Evolutionary conservation across 345 rosid species (phyloP).

Genomic region (Clausena lansium): DNA sequence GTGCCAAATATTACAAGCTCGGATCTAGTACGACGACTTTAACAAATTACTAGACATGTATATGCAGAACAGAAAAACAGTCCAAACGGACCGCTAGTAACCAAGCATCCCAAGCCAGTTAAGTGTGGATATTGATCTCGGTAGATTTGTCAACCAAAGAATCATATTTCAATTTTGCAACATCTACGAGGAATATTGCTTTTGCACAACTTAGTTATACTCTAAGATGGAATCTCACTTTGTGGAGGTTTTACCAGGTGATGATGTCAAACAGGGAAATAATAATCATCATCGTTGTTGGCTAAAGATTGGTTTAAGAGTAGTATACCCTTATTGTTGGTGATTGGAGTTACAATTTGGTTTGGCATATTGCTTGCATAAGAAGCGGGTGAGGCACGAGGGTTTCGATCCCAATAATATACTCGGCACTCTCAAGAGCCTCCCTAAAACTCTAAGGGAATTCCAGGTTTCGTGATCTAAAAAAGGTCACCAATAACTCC

Average conservation of each 20-base stretch:
- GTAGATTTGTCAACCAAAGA: conserved; percentile 26
- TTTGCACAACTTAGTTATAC: conserved; percentile 47
- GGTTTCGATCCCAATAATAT: conserved; percentile 34
- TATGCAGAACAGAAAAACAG: conserved; percentile 28
- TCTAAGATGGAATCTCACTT: conserved; percentile 55
- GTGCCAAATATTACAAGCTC: conserved; percentile 25
- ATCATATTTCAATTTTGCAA: conserved; percentile 61
- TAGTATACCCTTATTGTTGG: conserved; percentile 18
- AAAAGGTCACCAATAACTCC: conserved; percentile 59
- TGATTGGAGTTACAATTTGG: conserved; percentile 12
- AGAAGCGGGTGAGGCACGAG: conserved; percentile 14
- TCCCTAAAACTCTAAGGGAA: conserved; percentile 52
- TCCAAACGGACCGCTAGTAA: neutral
- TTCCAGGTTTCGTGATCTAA: conserved; percentile 46
- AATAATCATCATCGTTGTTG: neutral
- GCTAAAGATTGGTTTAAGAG: conserved; percentile 25
- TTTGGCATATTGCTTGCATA: conserved; percentile 14
- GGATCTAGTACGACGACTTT: conserved; percentile 49
- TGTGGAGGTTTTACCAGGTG: conserved; percentile 31
- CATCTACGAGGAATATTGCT: conserved; percentile 39
- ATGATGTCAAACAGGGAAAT: neutral
- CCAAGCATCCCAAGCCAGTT: conserved; percentile 34
- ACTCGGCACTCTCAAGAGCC: conserved; percentile 44
- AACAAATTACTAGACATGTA: conserved; percentile 33
- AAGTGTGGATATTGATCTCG: conserved; percentile 34